phyloP scores from a whole-genome alignment of 2,329 filamentous ascomycete species.

The Pestalotiopsis sp. region DNA sequence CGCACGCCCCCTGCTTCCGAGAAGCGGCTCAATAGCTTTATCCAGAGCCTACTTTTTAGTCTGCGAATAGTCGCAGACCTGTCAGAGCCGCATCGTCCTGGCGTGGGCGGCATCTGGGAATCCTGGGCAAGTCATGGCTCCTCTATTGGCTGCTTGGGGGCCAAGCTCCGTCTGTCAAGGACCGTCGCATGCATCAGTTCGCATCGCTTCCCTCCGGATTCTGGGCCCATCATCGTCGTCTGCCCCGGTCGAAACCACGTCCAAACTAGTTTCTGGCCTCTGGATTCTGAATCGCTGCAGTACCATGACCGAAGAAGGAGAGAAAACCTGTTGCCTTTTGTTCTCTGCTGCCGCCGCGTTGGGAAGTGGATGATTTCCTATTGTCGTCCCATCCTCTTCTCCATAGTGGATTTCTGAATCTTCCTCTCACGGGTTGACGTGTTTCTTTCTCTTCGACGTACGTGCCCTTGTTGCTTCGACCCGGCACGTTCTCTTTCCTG shows the following conservation, averaged over 20 bases:
- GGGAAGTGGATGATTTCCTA: not conserved
- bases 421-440: constrained; percentile 1
- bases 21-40: constrained; percentile 15
- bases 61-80: constrained; percentile 14
- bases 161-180: constrained; percentile 3
- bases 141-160: not conserved
- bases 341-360: not conserved
- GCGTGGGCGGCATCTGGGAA: not conserved
- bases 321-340: not conserved
- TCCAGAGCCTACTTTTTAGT: constrained; percentile 2
- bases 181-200: constrained; percentile 8
- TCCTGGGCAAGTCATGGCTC: not conserved
- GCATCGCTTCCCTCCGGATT: constrained; percentile 16
- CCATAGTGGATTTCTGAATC: not conserved
- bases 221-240: constrained; percentile 13
- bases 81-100: constrained; percentile 14
- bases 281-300: constrained; percentile 5
- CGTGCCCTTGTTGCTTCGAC: constrained; percentile 6
- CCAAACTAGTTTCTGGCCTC: constrained; percentile 9
- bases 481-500: constrained; percentile 11
- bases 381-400: constrained; percentile 3
- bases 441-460: not conserved
- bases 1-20: constrained; percentile 8
- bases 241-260: constrained; percentile 17
- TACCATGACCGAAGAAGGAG: not conserved